A percentile compares a stretch with the other conserved stretches of the same genome.
Conservation (phyloP, 495 filamentous ascomycete species). For the Lasiosphaeria ovina region DNA sequence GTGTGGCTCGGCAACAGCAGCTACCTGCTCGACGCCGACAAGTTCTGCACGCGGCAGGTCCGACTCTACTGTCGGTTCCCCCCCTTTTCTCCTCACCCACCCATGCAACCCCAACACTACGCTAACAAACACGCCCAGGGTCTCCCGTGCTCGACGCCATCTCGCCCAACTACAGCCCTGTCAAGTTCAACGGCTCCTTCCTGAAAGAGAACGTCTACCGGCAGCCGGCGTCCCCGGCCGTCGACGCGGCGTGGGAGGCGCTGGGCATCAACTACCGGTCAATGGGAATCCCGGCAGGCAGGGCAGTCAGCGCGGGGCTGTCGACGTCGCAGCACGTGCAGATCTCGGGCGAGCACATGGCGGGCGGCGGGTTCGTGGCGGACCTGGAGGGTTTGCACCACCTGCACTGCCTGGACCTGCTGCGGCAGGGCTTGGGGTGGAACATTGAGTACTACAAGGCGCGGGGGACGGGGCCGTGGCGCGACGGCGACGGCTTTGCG, state of each 20-base stretch:
- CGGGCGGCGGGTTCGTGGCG: not conserved
- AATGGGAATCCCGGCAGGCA: not conserved
- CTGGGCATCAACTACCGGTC: constrained; percentile 45
- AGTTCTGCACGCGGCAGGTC: not conserved
- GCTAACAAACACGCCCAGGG: not conserved
- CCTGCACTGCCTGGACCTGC: constrained; percentile 1
- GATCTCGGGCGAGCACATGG: not conserved
- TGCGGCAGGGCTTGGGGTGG: not conserved
- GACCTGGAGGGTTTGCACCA: not conserved
- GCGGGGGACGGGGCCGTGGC: not conserved
- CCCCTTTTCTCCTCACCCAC: not conserved
- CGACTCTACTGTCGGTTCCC: not conserved
- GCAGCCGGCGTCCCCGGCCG: constrained; percentile 48
- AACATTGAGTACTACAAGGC: constrained; percentile 2
- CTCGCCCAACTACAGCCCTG: constrained; percentile 6
- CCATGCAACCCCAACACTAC: not conserved
- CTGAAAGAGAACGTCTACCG: constrained; percentile 54
- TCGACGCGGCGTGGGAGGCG: constrained; percentile 58
- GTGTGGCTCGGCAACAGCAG: not conserved
- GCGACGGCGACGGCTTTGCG: not conserved
- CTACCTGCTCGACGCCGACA: not conserved
- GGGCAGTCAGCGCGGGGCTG: not conserved
- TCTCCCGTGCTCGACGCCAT: constrained; percentile 11
- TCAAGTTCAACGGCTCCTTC: constrained; percentile 51
- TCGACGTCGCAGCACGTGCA: not conserved